Base-by-base conservation (phyloP, 73 alveolate species). In the Loxodes magnus region DNA sequence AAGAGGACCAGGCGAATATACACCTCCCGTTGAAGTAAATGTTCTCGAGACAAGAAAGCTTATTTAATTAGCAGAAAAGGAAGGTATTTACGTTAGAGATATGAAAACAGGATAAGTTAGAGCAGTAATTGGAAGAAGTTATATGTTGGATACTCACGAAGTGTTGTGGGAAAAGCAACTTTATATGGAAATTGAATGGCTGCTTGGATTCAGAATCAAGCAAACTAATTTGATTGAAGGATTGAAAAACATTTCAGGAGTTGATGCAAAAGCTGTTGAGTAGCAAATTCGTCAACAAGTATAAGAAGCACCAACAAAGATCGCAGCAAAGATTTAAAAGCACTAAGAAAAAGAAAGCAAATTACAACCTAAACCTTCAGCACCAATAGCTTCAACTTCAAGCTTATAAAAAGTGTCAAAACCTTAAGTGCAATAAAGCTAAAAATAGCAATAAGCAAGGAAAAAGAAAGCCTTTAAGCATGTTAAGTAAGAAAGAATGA, bases 1-100 rank as follows among this genome's bases (percentile, higher is more conserved):
- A 15, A 51, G 65, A 33, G 94, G 94, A 3, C 94, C 94, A n/a
- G 30, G 82, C 23, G 89, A 81, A 29, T 81, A 38, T 56, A 81
- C 77, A 43, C 85, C 90, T 17, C 71, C 76, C 14, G 65, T 35
- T 30, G 70, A 77, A 48, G 71, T 81, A 3, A 38, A 69, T 17
- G 55, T 81, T 4, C 14, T 81, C 0, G 94, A 81, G 46, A 61
- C 61, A 42, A 67, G 90, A 54, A 65, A 71, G 53, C 76, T 71
- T 15, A 35, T 69, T 12, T 89, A 88, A 7, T 59, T 81, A 4
- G 87, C 61, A 27, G 90, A 79, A 20, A 81, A 81, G 31, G 94
- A 81, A 43, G 94, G 94, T 36, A 55, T 81, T 33, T 81, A 81
- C 46, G 81, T 81, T 4, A 59, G 90, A 76, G 74, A 77, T 30